Evolutionary conservation across 169 alveolate species (phyloP).

Genomic region (Eimeria maxima): DNA sequence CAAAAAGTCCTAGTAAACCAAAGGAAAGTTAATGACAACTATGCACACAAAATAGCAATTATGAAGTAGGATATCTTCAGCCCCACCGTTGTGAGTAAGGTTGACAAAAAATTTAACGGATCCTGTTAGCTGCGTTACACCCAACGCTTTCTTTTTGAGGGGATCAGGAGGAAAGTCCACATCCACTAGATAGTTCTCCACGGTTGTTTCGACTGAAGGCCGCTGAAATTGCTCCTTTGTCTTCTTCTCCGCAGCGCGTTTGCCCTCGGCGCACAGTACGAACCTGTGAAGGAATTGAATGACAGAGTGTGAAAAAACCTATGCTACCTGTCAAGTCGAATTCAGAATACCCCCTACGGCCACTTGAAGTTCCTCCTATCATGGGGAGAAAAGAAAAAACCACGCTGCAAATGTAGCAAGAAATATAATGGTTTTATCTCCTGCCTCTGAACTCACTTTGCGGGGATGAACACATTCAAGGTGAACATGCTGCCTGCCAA

Average conservation of each 20-base stretch:
- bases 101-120: slow-evolving; percentile 72
- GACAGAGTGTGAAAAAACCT: background rate
- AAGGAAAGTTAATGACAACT: background rate
- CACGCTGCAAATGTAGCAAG: background rate
- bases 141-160: slow-evolving; percentile 73
- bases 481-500: slow-evolving; percentile 80
- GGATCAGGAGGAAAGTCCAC: slow-evolving; percentile 71
- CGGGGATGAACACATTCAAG: slow-evolving; percentile 81
- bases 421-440: background rate
- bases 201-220: slow-evolving; percentile 75
- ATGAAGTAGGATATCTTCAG: background rate
- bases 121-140: slow-evolving; percentile 64
- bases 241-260: slow-evolving; percentile 82
- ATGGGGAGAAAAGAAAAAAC: background rate
- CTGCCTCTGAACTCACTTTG: slow-evolving; percentile 83
- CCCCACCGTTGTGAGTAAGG: slow-evolving; percentile 76
- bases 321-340: background rate
- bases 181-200: slow-evolving; percentile 69
- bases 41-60: background rate
- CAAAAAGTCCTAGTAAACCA: background rate
- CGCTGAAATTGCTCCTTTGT: slow-evolving; percentile 79
- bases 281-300: slow-evolving; percentile 17
- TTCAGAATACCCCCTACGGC: background rate
- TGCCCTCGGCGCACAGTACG: slow-evolving; percentile 81
- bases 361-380: background rate